Percentiles rank a stretch among this genome's conserved stretches.
Conservation (phyloP, 2,329 filamentous ascomycete species). For the Penicillium polonicum region DNA sequence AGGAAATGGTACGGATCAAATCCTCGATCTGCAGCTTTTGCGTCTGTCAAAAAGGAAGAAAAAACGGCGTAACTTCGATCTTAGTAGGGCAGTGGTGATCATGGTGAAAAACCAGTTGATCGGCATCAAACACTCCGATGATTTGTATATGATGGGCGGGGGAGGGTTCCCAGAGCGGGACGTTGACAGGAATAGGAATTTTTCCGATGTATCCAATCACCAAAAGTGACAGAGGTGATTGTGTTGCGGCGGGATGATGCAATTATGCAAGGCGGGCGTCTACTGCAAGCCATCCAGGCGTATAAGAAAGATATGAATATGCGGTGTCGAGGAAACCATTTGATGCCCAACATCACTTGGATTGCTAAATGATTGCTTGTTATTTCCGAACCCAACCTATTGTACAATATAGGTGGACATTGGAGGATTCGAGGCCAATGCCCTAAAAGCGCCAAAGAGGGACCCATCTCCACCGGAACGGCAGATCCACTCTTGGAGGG, state of each 20-base stretch:
- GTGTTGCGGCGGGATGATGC: conserved; percentile 19
- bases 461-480: conserved; percentile 15
- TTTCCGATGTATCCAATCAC: conserved; percentile 12
- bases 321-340: conserved; percentile 1
- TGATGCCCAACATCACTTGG: conserved; percentile 11
- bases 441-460: conserved; percentile 9
- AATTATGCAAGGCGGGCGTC: conserved; percentile 20
- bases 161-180: background rate
- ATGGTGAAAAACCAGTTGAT: background rate
- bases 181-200: conserved; percentile 2
- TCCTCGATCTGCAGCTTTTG: conserved; percentile 11
- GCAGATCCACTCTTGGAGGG: conserved; percentile 18
- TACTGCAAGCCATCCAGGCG: conserved; percentile 20
- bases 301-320: conserved; percentile 10
- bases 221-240: conserved; percentile 1
- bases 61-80: background rate
- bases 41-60: conserved; percentile 2
- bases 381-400: background rate
- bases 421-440: conserved; percentile 10
- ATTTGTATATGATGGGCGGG: background rate
- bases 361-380: background rate
- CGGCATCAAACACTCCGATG: background rate
- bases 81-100: background rate
- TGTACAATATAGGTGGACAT: conserved; percentile 7
- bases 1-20: background rate